Conservation (phyloP, 2,329 filamentous ascomycete genomes). For the Colletotrichum gigasporum region DNA sequence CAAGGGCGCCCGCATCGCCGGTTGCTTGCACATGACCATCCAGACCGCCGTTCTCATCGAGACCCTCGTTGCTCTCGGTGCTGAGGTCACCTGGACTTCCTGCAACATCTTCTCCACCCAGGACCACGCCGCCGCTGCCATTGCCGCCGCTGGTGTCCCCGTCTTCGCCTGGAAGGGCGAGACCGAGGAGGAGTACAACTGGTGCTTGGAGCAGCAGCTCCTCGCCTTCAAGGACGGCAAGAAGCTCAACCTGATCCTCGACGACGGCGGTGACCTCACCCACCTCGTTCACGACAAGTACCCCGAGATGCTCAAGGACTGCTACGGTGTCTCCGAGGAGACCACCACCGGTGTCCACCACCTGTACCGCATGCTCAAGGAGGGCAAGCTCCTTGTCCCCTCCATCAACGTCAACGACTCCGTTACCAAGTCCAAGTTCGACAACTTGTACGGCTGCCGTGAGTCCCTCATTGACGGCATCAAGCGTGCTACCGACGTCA, state of each 20-base stretch:
- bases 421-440: slow-evolving; percentile 99
- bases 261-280: slow-evolving; percentile 97
- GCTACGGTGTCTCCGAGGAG: slow-evolving; percentile 99
- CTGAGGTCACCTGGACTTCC: slow-evolving; percentile 97
- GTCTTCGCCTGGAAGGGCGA: slow-evolving; percentile 86
- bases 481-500: slow-evolving; percentile 99
- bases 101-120: slow-evolving; percentile 99
- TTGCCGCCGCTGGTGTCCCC: slow-evolving; percentile 91
- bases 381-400: slow-evolving; percentile 87
- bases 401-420: slow-evolving; percentile 99
- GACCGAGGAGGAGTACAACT: slow-evolving; percentile 99
- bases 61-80: slow-evolving; percentile 92
- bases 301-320: slow-evolving; percentile 97
- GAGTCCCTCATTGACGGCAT: slow-evolving; percentile 99
- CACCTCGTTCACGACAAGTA: slow-evolving; percentile 97
- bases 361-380: slow-evolving; percentile 98
- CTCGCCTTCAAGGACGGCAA: slow-evolving; percentile 95
- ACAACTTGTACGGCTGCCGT: slow-evolving; percentile 99
- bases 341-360: slow-evolving; percentile 99
- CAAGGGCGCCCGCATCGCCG: slow-evolving; percentile 93
- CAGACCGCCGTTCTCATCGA: slow-evolving; percentile 99
- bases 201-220: slow-evolving; percentile 99
- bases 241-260: slow-evolving; percentile 98
- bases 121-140: slow-evolving; percentile 97
- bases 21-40: slow-evolving; percentile 99